Percentiles rank a stretch among this genome's conserved stretches.
Conservation (phyloP, 208 protist genomes). For the Trypanosoma caninum region DNA sequence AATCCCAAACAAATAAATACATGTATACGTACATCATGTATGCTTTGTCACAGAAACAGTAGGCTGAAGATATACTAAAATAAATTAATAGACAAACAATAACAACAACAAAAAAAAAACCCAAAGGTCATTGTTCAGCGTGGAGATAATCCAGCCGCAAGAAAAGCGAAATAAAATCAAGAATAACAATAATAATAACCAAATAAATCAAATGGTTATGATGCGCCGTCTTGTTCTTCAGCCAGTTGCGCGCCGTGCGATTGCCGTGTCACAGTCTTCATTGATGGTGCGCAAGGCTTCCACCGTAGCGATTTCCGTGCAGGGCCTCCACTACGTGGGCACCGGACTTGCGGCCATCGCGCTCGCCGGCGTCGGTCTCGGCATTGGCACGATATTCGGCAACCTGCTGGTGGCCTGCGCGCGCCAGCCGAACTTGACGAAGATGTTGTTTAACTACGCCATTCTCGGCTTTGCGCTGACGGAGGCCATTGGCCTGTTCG, state of each 20-base stretch:
- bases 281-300: constrained; percentile 49
- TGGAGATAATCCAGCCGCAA: not conserved
- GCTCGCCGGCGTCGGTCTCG: constrained; percentile 83
- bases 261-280: constrained; percentile 32
- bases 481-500: constrained; percentile 89
- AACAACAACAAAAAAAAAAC: too few species aligned
- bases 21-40: too few species aligned
- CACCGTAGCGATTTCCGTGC: constrained; percentile 80
- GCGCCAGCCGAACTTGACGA: constrained; percentile 86
- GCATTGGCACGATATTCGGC: constrained; percentile 88
- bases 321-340: constrained; percentile 87
- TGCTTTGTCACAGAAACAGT: too few species aligned
- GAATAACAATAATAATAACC: too few species aligned
- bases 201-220: constrained; percentile 40
- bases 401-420: constrained; percentile 77
- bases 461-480: constrained; percentile 90
- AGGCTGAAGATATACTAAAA: too few species aligned
- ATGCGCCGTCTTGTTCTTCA: constrained; percentile 70
- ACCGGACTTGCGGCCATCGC: constrained; percentile 86
- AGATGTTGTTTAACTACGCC: constrained; percentile 91
- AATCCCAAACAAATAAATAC: too few species aligned
- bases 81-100: too few species aligned
- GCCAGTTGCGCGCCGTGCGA: constrained; percentile 39
- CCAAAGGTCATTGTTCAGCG: too few species aligned
- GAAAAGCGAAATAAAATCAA: not conserved